Base-by-base conservation (phyloP, 2,329 filamentous ascomycete genomes). In the Tolypocladium tropicale region DNA sequence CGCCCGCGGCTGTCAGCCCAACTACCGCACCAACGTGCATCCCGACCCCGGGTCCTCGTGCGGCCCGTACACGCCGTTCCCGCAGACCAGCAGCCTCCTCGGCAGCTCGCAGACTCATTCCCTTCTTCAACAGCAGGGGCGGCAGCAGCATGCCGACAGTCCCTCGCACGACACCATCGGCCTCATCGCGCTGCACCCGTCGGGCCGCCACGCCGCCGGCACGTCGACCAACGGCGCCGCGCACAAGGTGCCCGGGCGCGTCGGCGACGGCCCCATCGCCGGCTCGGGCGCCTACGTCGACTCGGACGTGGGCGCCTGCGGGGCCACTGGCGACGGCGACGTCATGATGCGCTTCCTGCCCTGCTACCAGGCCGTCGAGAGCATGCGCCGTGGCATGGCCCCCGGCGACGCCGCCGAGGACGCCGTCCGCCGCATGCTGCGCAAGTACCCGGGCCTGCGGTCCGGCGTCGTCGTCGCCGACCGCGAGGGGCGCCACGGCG, bases 341-440 rank as follows among this genome's bases (percentile, higher is more conserved):
- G 66, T 81, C 57, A 80, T 82, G 78, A 78, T 81, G 74, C 72
- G 78, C 4, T 80, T 81, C 59, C 63, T 82, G 28, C 79, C 79
- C 0, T 82, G 79, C 62, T 82, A 82, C 60, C 79, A 82, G 61
- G 79, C 79, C 1, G 74, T 82, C 1, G 79, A 82, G 68, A 80
- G 70, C 57, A 57, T 82, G 64, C 69, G 79, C 12, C 65, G 63
- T 1, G 79, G 79, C 1, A 74, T 81, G 73, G 65, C 65, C 0
- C 77, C 79, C 0, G 67, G 63, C 5, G 70, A 74, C 34, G 79
- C 79, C 0, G 79, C 79, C 0, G 72, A 78, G 51, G 77, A 82
- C 55, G 77, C 73, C 0, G 77, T 82, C 0, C 55, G 62, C 1
- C 69, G 79, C 18, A 81, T 82, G 75, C 49, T 79, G 12, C 62